Evolutionary conservation across 1,139 yeast species (phyloP).

Genomic region (Kodamaea alishanica): DNA sequence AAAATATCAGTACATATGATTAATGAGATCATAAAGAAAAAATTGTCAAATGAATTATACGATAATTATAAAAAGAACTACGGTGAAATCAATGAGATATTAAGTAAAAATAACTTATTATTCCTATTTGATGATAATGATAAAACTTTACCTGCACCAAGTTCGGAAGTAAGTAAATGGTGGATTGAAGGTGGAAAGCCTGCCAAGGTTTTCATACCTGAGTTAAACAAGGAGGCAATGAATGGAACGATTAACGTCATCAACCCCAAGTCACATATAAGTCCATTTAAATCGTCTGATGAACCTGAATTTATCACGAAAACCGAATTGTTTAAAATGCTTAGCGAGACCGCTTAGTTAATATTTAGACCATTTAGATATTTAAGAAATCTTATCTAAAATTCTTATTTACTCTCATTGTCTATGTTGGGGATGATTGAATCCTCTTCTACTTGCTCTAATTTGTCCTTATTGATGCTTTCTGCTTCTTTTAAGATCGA

Average conservation of each 20-base stretch:
- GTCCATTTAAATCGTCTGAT: slow-evolving; percentile 57
- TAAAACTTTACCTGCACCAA: slow-evolving; percentile 74
- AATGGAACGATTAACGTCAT: slow-evolving; percentile 39
- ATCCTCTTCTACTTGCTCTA: slow-evolving; percentile 2
- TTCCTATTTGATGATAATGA: slow-evolving; percentile 25
- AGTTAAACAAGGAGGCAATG: slow-evolving; percentile 31
- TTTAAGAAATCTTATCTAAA: not conserved
- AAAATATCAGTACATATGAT: slow-evolving; percentile 64
- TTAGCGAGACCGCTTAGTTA: slow-evolving; percentile 2
- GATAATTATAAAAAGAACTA: slow-evolving; percentile 45
- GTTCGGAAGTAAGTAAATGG: slow-evolving; percentile 81
- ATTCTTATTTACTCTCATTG: slow-evolving; percentile 1
- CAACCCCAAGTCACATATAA: slow-evolving; percentile 64
- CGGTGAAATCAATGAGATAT: slow-evolving; percentile 41
- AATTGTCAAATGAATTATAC: slow-evolving; percentile 60
- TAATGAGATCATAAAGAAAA: slow-evolving; percentile 59
- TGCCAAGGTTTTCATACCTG: slow-evolving; percentile 59
- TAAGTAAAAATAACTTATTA: slow-evolving; percentile 26
- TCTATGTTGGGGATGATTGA: no score
- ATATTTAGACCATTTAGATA: not conserved
- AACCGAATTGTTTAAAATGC: slow-evolving; percentile 15
- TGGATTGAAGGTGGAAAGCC: slow-evolving; percentile 81
- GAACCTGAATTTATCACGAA: slow-evolving; percentile 37
- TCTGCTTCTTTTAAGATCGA: slow-evolving; percentile 42
- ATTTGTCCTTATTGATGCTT: slow-evolving; percentile 5